Base-by-base conservation (phyloP, 1,139 yeast genomes). In the Suhomyces choctaworum region DNA sequence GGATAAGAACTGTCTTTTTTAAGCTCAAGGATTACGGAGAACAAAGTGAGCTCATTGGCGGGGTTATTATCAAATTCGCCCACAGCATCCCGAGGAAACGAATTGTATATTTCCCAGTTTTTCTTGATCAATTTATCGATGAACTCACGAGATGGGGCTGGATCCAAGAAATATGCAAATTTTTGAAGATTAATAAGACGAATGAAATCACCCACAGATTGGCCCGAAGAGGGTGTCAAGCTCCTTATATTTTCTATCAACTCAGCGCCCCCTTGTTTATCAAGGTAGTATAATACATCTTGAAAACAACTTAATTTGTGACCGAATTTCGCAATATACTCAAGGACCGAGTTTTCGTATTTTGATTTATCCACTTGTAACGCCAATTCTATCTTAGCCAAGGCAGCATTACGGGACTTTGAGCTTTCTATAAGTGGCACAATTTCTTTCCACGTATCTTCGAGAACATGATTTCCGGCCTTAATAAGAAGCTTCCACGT, bases 11-110 rank as follows among this genome's bases (percentile, higher is more conserved):
- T 24, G 22, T 42, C 34, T 4, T 29, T 26, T 5, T 34, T 15
- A 21, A 46, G 33, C 16, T 37, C 35, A 5, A 32, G 26, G 4
- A 40, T 36, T 1, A 76, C 62, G 3, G 80, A 74, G 32, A 82
- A 52, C 7, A 85, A 59, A 4, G 82, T 53, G 33, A 82, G 66
- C 39, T 85, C 94, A 46, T 80, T 80, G 3, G 84, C 85, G 5
- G 78, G 61, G 48, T 75, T 80, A 49, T 79, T 80, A 48, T 84
- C 92, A 26, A 80, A 80, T 12, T 68, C 71, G 16, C 66, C 65
- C 42, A 40, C 32, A 7, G 38, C 16, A 17, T 36, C 9, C 10
- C 19, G 7, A 4, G 32, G 31, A 66, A 57, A 25, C 58, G 51
- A 25, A 57, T 53, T 7, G 50, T 72, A 77, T 12, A 64, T 54